Percentiles rank a stretch among this genome's conserved stretches.
Evolutionary conservation across 176 grass and related monocot genomes (phyloP).

Genomic region (Otatea glauca): DNA sequence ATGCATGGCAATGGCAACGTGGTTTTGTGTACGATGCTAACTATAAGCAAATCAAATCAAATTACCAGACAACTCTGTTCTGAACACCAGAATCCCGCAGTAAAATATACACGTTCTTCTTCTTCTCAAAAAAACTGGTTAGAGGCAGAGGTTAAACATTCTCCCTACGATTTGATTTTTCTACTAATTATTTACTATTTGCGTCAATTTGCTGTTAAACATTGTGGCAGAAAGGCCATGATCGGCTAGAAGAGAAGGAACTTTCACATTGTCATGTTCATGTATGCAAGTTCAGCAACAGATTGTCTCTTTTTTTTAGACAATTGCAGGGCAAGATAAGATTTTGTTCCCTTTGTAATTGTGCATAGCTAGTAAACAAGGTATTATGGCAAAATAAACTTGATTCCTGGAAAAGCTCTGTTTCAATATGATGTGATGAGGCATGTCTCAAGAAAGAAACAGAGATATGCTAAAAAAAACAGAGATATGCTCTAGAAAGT

Average conservation of each 20-base stretch:
- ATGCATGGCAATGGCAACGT: background rate
- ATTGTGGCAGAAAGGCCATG: background rate
- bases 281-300: background rate
- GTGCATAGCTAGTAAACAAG: background rate
- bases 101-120: background rate
- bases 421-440: slow-evolving; percentile 17
- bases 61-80: background rate
- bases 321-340: background rate
- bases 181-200: background rate
- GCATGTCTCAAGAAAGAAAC: background rate
- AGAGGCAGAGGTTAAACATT: too few relatives aligned
- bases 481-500: background rate
- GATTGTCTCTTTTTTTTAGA: background rate
- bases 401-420: slow-evolving; percentile 16
- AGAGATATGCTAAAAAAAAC: background rate
- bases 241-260: background rate
- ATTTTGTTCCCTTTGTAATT: background rate
- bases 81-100: background rate
- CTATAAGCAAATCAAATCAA: background rate
- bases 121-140: too few relatives aligned
- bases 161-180: background rate
- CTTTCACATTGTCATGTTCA: background rate
- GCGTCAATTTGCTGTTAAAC: background rate
- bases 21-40: background rate
- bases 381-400: background rate